phyloP scores from a whole-genome alignment of 2,329 filamentous ascomycete genomes.

The Colletotrichum scovillei region DNA sequence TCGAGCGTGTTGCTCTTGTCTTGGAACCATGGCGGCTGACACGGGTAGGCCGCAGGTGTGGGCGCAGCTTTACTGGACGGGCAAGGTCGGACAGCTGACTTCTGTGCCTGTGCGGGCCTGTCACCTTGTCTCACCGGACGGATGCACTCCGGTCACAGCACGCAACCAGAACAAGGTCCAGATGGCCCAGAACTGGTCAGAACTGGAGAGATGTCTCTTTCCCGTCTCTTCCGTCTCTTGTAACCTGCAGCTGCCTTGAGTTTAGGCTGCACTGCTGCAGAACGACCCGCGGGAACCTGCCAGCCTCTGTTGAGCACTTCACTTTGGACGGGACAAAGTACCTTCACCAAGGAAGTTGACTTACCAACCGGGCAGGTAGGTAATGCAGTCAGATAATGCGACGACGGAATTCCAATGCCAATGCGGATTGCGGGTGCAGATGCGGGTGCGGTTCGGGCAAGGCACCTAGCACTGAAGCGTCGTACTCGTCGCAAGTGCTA shows the following conservation, averaged over 20 bases:
- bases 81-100: constrained; percentile 13
- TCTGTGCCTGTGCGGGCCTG: constrained; percentile 4
- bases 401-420: not conserved
- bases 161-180: constrained; percentile 1
- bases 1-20: constrained; percentile 38
- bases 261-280: not conserved
- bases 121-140: constrained; percentile 9
- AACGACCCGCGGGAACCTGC: not conserved
- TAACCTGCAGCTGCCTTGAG: not conserved
- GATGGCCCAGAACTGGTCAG: not conserved
- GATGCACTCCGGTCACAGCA: constrained; percentile 22
- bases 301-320: constrained; percentile 1
- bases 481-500: constrained; percentile 11
- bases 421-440: not conserved
- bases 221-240: not conserved
- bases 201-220: not conserved
- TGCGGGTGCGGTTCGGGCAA: not conserved
- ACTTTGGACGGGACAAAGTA: not conserved
- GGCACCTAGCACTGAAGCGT: constrained; percentile 25
- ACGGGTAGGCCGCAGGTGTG: not conserved
- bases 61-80: constrained; percentile 28
- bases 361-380: not conserved
- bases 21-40: constrained; percentile 34
- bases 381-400: not conserved
- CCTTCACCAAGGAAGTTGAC: not conserved